Percentiles rank a stretch among this genome's conserved stretches.
These are phyloP conservation scores for Nakazawaea pomicola DNA, from an alignment of 805 yeast species.

Conservation along the genomic window DNA sequence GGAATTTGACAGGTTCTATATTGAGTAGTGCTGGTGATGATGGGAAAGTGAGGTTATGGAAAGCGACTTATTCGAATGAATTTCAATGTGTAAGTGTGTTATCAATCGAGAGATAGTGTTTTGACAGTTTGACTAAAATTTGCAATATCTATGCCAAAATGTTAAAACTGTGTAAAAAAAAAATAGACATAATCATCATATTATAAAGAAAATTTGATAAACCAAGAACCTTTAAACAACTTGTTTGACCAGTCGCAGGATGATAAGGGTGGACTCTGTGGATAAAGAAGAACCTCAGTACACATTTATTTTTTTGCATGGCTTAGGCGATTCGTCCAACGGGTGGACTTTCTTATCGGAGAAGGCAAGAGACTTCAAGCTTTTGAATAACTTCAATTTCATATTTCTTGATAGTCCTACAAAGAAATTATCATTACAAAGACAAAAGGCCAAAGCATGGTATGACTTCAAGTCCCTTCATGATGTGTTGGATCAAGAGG, in stretches of 20 bases:
- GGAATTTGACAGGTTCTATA: conserved; percentile 93
- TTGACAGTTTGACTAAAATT: background rate
- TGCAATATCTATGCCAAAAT: too few relatives aligned
- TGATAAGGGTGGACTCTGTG: conserved; percentile 11
- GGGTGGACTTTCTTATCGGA: conserved; percentile 13
- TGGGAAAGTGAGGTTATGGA: conserved; percentile 89
- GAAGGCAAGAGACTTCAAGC: conserved; percentile 11
- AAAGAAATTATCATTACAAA: conserved; percentile 10
- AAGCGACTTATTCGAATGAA: conserved; percentile 76
- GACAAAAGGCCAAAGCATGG: conserved; percentile 12
- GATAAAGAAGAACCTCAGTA: conserved; percentile 10
- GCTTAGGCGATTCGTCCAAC: conserved; percentile 12
- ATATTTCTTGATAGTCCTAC: conserved; percentile 12
- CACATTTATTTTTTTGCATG: conserved; percentile 13
- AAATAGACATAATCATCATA: too few relatives aligned
- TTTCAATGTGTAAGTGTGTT: conserved; percentile 91
- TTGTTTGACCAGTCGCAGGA: too few relatives aligned
- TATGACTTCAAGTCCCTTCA: conserved; percentile 12
- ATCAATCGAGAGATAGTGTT: conserved; percentile 41
- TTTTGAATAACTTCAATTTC: conserved; percentile 12
- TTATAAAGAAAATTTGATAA: too few relatives aligned
- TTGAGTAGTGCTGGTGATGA: conserved; percentile 94
- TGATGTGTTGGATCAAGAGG: conserved; percentile 11
- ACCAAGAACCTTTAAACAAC: too few relatives aligned
- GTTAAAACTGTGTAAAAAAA: background rate